Base-by-base conservation (phyloP, 805 yeast genomes). In the Cyberlindnera mississippiensis region DNA sequence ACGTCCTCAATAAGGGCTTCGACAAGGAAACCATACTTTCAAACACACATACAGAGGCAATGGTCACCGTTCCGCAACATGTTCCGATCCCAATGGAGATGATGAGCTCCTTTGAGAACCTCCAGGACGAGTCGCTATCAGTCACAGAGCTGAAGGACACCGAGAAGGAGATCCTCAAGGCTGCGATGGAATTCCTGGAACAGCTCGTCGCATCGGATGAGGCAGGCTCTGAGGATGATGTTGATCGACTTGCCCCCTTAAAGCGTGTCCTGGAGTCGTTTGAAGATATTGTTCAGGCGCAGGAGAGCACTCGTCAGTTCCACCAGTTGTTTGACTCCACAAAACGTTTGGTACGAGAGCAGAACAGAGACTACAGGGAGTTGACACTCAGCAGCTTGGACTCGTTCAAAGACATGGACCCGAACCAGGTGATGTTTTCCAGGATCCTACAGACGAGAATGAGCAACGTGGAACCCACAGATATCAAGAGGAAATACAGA, bases 211-310 rank as follows among this genome's bases (percentile, higher is more conserved):
- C 40, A 5, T 20, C 35, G 6, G 40, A 40, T 12, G 42, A 42
- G 15, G 15, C 22, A 14, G 40, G 42, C 19, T 37, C 22, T 9
- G 38, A 42, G 11, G 39, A 38, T 8, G 42, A 40, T n/a, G 36
- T 38, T 1, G 43, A 47, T 14, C 39, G 48, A 16, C 20, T 48
- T 19, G 44, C 15, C 7, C 46, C 50, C 1, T 15, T 53, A 13
- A 38, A 35, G 14, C 17, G 38, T 4, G 12, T 51, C 3, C 16
- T 52, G 22, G 41, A 37, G 14, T 28, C 57, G 1, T 50, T 57
- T 22, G 56, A 52, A 28, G 33, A 34, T 3, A 37, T 60, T n/a
- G 28, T 43, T 2, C 35, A 38, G 8, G 32, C 58, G 3, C 50
- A 50, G 26, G 22, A 28, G 16, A 50, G 51, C 18, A 32, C 51